These are phyloP conservation scores for Colletotrichum godetiae DNA, from an alignment of 2,329 filamentous ascomycete species.

Conservation along the genomic window DNA sequence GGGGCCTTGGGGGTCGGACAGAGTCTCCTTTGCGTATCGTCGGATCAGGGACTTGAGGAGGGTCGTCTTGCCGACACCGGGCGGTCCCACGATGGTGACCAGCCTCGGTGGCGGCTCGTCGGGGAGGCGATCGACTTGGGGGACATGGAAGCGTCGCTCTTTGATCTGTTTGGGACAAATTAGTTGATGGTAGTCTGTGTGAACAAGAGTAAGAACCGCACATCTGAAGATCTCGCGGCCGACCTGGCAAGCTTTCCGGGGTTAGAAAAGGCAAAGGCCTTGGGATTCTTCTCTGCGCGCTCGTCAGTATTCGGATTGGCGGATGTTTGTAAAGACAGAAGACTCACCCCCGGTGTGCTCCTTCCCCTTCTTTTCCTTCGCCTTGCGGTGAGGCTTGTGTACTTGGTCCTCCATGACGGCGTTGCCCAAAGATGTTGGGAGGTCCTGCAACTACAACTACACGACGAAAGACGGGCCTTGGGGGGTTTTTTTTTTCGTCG, in stretches of 20 bases:
- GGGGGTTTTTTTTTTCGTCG: slow-evolving; percentile 5
- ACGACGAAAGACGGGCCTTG: slow-evolving; percentile 3
- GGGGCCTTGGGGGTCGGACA: slow-evolving; percentile 89
- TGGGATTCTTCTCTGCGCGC: slow-evolving; percentile 78
- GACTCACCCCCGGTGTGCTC: slow-evolving; percentile 66
- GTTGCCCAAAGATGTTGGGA: slow-evolving; percentile 9
- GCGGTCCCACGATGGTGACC: slow-evolving; percentile 93
- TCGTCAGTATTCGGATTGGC: slow-evolving; percentile 37
- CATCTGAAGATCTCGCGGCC: slow-evolving; percentile 78
- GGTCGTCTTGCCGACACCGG: slow-evolving; percentile 95
- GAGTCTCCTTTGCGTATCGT: slow-evolving; percentile 94
- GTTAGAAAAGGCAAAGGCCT: slow-evolving; percentile 87
- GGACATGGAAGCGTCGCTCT: slow-evolving; percentile 96
- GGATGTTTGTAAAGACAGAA: neutral
- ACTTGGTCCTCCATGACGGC: slow-evolving; percentile 81
- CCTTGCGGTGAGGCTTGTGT: slow-evolving; percentile 86
- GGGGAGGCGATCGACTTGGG: slow-evolving; percentile 92
- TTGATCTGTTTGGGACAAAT: slow-evolving; percentile 70
- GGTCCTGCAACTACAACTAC: slow-evolving; percentile 16
- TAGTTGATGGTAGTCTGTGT: neutral
- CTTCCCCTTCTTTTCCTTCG: slow-evolving; percentile 87
- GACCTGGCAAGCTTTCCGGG: slow-evolving; percentile 84
- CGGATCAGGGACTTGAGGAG: slow-evolving; percentile 94
- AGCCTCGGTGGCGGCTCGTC: slow-evolving; percentile 95
- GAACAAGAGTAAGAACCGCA: slow-evolving; percentile 46